Evolutionary conservation across 805 yeast genomes (phyloP), one percentile per base, ranked within the genome.

Genomic region (Candida dajiaensis): DNA sequence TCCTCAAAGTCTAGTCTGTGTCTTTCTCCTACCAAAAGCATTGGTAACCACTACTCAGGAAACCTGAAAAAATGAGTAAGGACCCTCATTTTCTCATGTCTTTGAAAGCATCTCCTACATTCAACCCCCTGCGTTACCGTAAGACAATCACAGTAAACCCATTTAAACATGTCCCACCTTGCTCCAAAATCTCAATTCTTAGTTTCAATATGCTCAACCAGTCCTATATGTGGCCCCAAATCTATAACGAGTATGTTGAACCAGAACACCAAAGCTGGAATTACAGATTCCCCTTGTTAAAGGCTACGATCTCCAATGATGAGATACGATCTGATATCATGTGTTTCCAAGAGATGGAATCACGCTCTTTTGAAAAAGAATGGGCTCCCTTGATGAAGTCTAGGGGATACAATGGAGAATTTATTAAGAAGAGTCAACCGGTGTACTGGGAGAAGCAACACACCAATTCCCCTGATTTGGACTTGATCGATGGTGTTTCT

Each of bases 221-320:
- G 40, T 78, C 79, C 44, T 81, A 81, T 50, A 64, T 80, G 62
- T 80, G 85, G 85, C 74, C 76, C 1, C 71, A 71, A 43, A 78
- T 80, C 4, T 81, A 78, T 9, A 63, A 77, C 3, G 62, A 66
- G 10, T 75, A 78, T 53, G 72, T 78, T 18, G 76, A 78, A 1
- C 66, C 67, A 11, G 57, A 68, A 38, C 73, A 65, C 50, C 68
- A 71, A 19, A 70, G 70, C 41, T 78, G 83, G 85, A 61, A 60
- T 7, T 72, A 72, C 50, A 53, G 85, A 49, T 71, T 77, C 45
- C 49, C 56, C 6, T 64, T 77, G 43, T 52, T 80, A 33, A 68
- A 72, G 45, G 50, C 56, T 23, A 66, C 72, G 39, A 43, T 58
- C 1, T 42, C 46, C 6, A 63, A 74, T 52, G 52, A 54, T 15